Evolutionary conservation across 2,329 filamentous ascomycete genomes (phyloP), one percentile per base, ranked within the genome.

Genomic region (Claviceps sorghi): DNA sequence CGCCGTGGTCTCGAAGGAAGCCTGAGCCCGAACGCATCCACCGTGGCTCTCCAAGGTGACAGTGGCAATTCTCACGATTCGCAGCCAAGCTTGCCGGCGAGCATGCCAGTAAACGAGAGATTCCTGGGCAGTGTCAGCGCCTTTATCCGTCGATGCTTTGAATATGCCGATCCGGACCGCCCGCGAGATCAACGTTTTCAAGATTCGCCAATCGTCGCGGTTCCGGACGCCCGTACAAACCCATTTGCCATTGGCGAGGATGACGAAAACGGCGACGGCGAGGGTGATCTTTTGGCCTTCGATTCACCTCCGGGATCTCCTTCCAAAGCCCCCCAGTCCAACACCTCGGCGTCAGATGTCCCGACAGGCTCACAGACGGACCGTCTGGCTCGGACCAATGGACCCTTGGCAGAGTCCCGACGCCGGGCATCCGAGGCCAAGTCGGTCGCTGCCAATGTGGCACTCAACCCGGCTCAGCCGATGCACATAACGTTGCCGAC

Each of bases 401-500:
- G 59, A n/a, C 40, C 41, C n/a, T 54, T 51, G 22, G 51, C 51
- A 3, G 53, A 52, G 17, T 61, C 62, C 2, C 59, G 61, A 46
- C 62, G 66, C n/a, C 62, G 60, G 50, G 73, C 74, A 32, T 82
- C 80, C 49, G 84, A 81, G 63, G 79, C 83, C 8, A 78, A 82
- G 61, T 82, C 84, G 1, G 83, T 88, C 64, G 79, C 85, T 21
- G 89, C 89, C 47, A 98, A 98, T 64, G 82, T 84, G 9, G 93
- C 93, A 0, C 78, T 98, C 4, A 90, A 98, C 64, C 93, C 93
- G 2, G 84, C 88, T 29, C 91, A 95, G 57, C 93, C 93, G 7
- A 77, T 98, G 0, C 86, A 96, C 65, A 96, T 98, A 62, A 97
- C 93, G 1, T 77, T 98, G 1, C 93, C 93, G 1, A 98, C 93